phyloP scores from a whole-genome alignment of 768 basidiomycete species.

The Boletus vermiculosoides region DNA sequence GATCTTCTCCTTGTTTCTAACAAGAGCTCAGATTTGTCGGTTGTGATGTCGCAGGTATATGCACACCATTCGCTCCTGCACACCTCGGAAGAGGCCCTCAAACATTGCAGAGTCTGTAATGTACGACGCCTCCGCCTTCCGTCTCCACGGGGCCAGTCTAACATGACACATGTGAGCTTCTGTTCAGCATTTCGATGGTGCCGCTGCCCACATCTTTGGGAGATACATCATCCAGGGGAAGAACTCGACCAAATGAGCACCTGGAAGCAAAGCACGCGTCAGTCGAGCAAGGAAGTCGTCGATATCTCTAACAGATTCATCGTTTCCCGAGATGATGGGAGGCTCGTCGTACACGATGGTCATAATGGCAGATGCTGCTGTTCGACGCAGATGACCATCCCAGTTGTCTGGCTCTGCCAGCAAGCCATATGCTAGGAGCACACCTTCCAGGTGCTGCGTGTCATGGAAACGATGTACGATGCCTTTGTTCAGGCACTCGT shows the following conservation, averaged over 20 bases:
- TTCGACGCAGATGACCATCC: too few species aligned
- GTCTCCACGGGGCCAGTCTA: conserved; percentile 6
- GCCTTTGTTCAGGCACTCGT: conserved; percentile 6
- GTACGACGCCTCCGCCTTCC: not conserved
- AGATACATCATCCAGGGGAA: conserved; percentile 36
- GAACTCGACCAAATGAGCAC: conserved; percentile 37
- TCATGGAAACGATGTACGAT: conserved; percentile 1
- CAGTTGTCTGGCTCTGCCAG: too few species aligned
- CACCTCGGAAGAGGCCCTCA: not conserved
- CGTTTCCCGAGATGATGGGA: not conserved
- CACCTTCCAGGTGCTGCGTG: not conserved
- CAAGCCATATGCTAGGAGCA: too few species aligned
- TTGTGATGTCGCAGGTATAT: not conserved
- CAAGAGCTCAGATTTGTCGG: not conserved
- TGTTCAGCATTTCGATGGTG: too few species aligned
- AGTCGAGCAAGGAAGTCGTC: conserved; percentile 27
- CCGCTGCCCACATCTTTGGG: conserved; percentile 17
- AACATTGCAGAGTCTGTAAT: not conserved
- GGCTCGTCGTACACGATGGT: too few species aligned
- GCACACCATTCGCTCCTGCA: conserved; percentile 4
- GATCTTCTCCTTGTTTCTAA: conserved; percentile 1
- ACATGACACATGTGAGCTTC: not conserved
- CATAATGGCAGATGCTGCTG: too few species aligned
- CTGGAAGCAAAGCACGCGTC: conserved; percentile 36
- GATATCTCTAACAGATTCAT: conserved; percentile 8